Evolutionary conservation across 164 flowering plant species (phyloP).

Genomic region (Kalanchoe fedtschenkoi): DNA sequence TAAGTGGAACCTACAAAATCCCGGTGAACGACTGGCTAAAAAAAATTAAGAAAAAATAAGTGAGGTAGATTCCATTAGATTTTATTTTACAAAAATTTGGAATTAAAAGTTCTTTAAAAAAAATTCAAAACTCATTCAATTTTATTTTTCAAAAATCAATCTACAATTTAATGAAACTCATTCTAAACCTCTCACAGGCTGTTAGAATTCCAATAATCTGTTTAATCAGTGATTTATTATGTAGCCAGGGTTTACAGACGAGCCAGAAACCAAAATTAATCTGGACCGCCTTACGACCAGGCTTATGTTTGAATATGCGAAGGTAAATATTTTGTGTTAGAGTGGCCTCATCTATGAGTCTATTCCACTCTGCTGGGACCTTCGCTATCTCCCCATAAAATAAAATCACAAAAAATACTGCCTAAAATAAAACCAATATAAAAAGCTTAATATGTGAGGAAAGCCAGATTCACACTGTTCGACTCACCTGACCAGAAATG

Average conservation of each 20-base stretch:
- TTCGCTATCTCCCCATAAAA: background rate
- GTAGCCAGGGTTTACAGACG: slow-evolving; percentile 2
- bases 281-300: slow-evolving; percentile 1
- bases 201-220: too few relatives aligned
- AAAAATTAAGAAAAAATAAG: too few relatives aligned
- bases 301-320: background rate
- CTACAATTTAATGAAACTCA: too few relatives aligned
- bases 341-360: slow-evolving; percentile 5
- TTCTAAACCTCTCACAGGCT: too few relatives aligned
- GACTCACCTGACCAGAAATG: background rate
- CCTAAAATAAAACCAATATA: background rate
- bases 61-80: too few relatives aligned
- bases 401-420: background rate
- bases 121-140: too few relatives aligned
- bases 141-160: too few relatives aligned
- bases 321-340: slow-evolving; percentile 7
- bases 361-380: slow-evolving; percentile 10
- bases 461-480: background rate
- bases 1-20: too few relatives aligned
- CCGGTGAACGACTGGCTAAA: too few relatives aligned
- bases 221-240: too few relatives aligned
- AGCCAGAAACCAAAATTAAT: background rate
- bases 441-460: background rate
- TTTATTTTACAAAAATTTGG: too few relatives aligned
- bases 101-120: too few relatives aligned